These are phyloP conservation scores for Cucurbitaria berberidis DNA, from an alignment of 2,329 filamentous ascomycete species.

Conservation along the genomic window DNA sequence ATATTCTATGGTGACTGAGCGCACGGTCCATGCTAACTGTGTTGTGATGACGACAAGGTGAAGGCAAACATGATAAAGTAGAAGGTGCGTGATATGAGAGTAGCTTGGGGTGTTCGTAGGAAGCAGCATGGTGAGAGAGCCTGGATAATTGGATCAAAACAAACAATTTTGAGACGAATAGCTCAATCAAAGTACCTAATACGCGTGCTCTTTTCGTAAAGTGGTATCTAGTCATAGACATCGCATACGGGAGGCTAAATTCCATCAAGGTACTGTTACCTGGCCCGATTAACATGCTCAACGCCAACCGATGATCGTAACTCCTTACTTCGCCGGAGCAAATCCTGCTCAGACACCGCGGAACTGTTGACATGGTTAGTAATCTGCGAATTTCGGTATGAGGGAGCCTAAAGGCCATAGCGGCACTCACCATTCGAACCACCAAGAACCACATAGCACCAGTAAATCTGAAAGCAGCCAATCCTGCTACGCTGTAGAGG, in stretches of 20 bases:
- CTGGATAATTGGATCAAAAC: no score
- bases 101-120: neutral
- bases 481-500: constrained; percentile 83
- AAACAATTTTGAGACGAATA: no score
- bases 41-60: constrained; percentile 6
- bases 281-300: constrained; percentile 3
- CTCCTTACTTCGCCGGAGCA: neutral
- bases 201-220: constrained; percentile 9
- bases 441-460: constrained; percentile 93
- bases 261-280: constrained; percentile 6
- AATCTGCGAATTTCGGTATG: neutral
- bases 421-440: constrained; percentile 48
- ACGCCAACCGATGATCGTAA: constrained; percentile 7
- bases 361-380: constrained; percentile 53
- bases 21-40: constrained; percentile 1
- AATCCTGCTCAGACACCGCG: constrained; percentile 52
- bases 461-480: constrained; percentile 85
- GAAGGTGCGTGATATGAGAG: neutral
- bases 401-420: neutral
- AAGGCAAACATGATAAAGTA: constrained; percentile 1
- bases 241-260: constrained; percentile 3
- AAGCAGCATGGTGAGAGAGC: neutral
- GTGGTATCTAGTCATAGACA: constrained; percentile 28
- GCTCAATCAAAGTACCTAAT: constrained; percentile 10
- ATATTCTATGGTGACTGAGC: neutral